A percentile compares a stretch with the other conserved stretches of the same genome.
phyloP scores from a whole-genome alignment of 2,329 filamentous ascomycete genomes.

The Colletotrichum lini region DNA sequence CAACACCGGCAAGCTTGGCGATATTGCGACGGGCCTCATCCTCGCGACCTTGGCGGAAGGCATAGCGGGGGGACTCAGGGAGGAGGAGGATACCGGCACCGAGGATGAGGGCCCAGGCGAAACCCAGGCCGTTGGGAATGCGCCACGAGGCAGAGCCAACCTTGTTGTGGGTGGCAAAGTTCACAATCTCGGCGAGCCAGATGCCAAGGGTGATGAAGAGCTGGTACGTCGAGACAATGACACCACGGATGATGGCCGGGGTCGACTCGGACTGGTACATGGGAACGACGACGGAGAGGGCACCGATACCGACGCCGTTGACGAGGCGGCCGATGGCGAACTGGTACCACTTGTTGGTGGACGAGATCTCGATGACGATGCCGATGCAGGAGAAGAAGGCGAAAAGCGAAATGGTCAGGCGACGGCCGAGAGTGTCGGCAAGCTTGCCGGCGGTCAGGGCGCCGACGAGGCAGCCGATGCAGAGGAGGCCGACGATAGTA shows the following conservation, averaged over 20 bases:
- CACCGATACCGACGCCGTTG: conserved; percentile 77
- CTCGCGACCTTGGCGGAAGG: conserved; percentile 61
- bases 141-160: conserved; percentile 70
- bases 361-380: conserved; percentile 75
- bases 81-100: conserved; percentile 65
- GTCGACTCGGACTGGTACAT: conserved; percentile 80
- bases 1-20: conserved; percentile 60
- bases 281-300: conserved; percentile 74
- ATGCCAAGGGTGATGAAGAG: conserved; percentile 80
- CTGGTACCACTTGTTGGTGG: conserved; percentile 71
- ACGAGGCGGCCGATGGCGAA: conserved; percentile 75
- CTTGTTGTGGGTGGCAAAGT: conserved; percentile 70
- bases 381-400: conserved; percentile 75
- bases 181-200: conserved; percentile 70
- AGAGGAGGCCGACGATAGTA: conserved; percentile 74
- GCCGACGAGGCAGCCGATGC: conserved; percentile 72
- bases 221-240: conserved; percentile 76
- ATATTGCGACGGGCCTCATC: conserved; percentile 65
- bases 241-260: conserved; percentile 74
- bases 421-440: conserved; percentile 73
- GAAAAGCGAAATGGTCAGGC: conserved; percentile 73
- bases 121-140: conserved; percentile 71
- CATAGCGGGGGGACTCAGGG: conserved; percentile 69
- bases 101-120: conserved; percentile 68
- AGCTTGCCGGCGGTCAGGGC: conserved; percentile 72